Base-by-base conservation (phyloP, 768 basidiomycete species). In the Mycena crocata region DNA sequence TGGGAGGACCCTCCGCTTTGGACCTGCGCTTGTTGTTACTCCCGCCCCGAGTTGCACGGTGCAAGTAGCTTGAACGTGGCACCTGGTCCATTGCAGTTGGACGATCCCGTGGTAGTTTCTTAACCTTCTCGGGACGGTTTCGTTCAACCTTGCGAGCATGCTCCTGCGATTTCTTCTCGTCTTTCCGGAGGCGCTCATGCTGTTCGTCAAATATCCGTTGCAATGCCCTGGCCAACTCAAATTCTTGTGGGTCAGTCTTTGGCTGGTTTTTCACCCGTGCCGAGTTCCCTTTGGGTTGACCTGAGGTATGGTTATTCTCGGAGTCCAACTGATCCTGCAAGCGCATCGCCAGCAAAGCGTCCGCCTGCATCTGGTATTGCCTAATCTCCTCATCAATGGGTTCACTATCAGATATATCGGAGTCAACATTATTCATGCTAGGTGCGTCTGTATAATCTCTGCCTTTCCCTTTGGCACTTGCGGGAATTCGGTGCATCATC, bases 401-500 rank as follows among this genome's bases (percentile, higher is more conserved):
- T 21, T 42, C 40, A 21, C 21, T 42, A 14, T 42, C 40, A 42
- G 40, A 42, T 42, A 42, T 21, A 21, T 12, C 5, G 40, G 40
- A 6, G 12, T 42, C 40, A 14, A 5, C 21, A 21, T 21, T 6
- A 42, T 6, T 15, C 2, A 57, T 39, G 48, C 52, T 55, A 0
- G 61, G 51, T 4, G 31, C 51, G 15, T 50, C 8, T 12, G 49
- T 10, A 28, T 40, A 26, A 24, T 31, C 39, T 61, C 50, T 40
- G 1, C 60, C 50, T 52, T 52, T 61, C 39, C 37, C 60, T 52
- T 60, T 60, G 3, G 37, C 35, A 6, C 17, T 48, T 35, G 48
- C 30, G 2, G 50, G 60, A 62, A 62, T 62, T 52, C 60, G 60
- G 3, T 49, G 60, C n/a, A n/a, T n/a, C n/a, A n/a, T n/a, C n/a